Evolutionary conservation across 2,329 filamentous ascomycete species (phyloP), one percentile per base, ranked within the genome.

Genomic region (Alternaria angustiovoidea): DNA sequence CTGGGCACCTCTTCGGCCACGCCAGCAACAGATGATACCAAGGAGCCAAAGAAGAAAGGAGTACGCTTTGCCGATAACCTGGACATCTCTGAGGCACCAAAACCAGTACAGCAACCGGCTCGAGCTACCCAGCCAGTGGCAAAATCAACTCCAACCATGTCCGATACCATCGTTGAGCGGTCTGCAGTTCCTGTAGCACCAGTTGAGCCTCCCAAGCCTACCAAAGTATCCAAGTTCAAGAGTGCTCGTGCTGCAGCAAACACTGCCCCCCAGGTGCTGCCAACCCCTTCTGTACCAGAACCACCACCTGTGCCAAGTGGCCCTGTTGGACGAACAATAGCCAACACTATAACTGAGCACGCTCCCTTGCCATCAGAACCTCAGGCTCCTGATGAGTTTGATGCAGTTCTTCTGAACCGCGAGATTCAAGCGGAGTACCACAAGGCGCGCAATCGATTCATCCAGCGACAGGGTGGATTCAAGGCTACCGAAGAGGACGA

Each of bases 351-450:
- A 12, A 75, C 88, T 34, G 87, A 89, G 72, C 84, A 86, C 20
- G 68, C 78, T 3, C 64, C 72, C 3, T 54, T 67, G 2, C 51
- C 74, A 1, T 64, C 75, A 12, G 77, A 78, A n/a, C 72, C 79
- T 65, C 55, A 81, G 16, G 76, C 79, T 20, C 77, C 79, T 4
- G 75, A 81, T 41, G 81, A 78, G 20, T 82, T 94, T 39, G 91
- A 97, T 68, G 87, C 91, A 5, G 84, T 88, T 20, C 81, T 94
- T 30, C 83, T 94, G 51, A 86, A 91, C 54, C 88, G 91, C 63
- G 91, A 96, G 76, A 88, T 96, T 14, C 89, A 91, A 7, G 87
- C 88, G 38, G 91, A 96, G 73, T 96, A 96, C 77, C 91, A 96
- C 76, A 88, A 87, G 44, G 84, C 92, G 77, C 90, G 94, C 20